Evolutionary conservation across 805 yeast genomes (phyloP).

Genomic region (Candida anglica): DNA sequence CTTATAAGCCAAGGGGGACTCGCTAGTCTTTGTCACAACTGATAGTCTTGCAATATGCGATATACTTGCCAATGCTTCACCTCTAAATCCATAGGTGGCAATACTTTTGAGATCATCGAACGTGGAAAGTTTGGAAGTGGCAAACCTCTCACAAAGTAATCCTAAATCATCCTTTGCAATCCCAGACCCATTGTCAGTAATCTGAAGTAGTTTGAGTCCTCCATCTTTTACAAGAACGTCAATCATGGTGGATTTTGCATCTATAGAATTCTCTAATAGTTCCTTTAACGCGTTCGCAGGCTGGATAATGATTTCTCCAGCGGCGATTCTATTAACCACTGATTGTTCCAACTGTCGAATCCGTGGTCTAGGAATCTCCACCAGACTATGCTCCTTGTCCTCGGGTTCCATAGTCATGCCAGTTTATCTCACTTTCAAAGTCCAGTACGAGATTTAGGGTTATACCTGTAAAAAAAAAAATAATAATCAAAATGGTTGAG

Average conservation of each 20-base stretch:
- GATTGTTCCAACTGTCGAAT: conserved; percentile 51
- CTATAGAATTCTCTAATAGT: conserved; percentile 86
- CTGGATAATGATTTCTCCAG: conserved; percentile 92
- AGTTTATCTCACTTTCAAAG: neutral
- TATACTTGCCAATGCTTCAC: conserved; percentile 93
- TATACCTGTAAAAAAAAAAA: too few relatives aligned
- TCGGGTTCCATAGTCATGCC: conserved; percentile 2
- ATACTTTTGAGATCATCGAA: conserved; percentile 75
- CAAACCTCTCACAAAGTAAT: conserved; percentile 84
- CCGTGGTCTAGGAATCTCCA: neutral
- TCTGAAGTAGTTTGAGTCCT: conserved; percentile 80
- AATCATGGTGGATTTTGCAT: conserved; percentile 71
- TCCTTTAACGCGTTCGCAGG: conserved; percentile 96
- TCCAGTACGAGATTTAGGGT: neutral
- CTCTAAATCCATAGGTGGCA: conserved; percentile 88
- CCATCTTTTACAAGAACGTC: conserved; percentile 89
- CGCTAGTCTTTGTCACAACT: conserved; percentile 68
- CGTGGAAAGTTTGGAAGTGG: conserved; percentile 75
- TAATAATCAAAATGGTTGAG: too few relatives aligned
- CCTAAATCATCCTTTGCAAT: conserved; percentile 68
- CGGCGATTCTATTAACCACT: conserved; percentile 90
- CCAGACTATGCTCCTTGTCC: neutral
- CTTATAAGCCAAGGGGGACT: conserved; percentile 65
- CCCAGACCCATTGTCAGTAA: conserved; percentile 88
- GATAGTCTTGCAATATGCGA: conserved; percentile 83